A percentile compares a stretch with the other conserved stretches of the same genome.
phyloP scores from a whole-genome alignment of 306 rosid genomes.

The Pyrus bretschneideri region DNA sequence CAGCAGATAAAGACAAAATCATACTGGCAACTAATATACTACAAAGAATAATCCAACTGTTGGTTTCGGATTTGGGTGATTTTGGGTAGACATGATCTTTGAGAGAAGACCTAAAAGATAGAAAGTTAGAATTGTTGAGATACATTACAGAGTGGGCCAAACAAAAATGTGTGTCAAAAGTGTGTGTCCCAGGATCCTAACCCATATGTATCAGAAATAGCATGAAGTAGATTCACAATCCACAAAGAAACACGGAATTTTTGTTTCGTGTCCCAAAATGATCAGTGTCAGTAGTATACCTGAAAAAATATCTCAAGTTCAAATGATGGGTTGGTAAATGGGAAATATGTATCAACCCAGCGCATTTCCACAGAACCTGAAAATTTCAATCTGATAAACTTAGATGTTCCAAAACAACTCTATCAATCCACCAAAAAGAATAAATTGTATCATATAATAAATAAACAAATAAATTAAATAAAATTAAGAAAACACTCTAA shows the following conservation, averaged over 20 bases:
- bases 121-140: no score
- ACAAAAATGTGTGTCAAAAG: no score
- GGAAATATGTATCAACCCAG: conserved; percentile 95
- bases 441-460: neutral
- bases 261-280: neutral
- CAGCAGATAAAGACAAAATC: neutral
- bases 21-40: neutral
- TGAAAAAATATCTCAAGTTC: conserved; percentile 93
- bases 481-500: neutral
- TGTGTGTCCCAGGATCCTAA: no score
- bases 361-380: conserved; percentile 96
- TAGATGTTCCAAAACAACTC: conserved; percentile 1
- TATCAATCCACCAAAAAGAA: neutral
- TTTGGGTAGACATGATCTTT: no score
- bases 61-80: no score
- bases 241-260: neutral
- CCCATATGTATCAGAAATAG: neutral
- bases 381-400: conserved; percentile 10
- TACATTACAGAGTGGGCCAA: no score
- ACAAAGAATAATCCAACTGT: no score
- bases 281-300: conserved; percentile 33
- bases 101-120: no score
- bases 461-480: neutral
- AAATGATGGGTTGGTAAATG: conserved; percentile 90
- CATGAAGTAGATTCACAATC: neutral